A percentile compares a stretch with the other conserved stretches of the same genome.
These are phyloP conservation scores for Circinella umbellata DNA, from an alignment of 371 early-diverging fungal genomes.

Conservation along the genomic window DNA sequence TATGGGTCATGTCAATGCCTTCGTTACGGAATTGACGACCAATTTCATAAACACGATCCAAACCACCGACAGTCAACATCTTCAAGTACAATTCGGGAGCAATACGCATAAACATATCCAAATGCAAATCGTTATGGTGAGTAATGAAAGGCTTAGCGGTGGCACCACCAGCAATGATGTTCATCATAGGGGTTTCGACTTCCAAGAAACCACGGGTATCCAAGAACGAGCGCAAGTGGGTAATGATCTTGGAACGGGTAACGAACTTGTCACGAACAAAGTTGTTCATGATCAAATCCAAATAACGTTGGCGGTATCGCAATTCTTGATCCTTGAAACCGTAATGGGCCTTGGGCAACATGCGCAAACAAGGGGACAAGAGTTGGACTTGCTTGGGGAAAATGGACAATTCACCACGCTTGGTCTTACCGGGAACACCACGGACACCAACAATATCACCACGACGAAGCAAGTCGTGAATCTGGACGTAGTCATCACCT, in stretches of 20 bases:
- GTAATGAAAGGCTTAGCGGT: conserved; percentile 99
- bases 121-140: conserved; percentile 99
- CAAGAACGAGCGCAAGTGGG: conserved; percentile 94
- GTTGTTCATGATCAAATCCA: conserved; percentile 99
- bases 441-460: conserved; percentile 99
- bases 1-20: conserved; percentile 99
- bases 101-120: conserved; percentile 99
- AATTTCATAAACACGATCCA: conserved; percentile 99
- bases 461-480: conserved; percentile 87
- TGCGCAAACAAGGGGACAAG: conserved; percentile 96
- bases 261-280: conserved; percentile 94
- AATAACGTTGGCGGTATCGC: conserved; percentile 98
- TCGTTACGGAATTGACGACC: conserved; percentile 99
- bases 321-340: conserved; percentile 97
- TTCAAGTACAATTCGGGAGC: conserved; percentile 99
- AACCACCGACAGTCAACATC: conserved; percentile 97
- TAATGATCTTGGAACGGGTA: conserved; percentile 91
- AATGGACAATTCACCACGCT: conserved; percentile 97
- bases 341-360: conserved; percentile 96
- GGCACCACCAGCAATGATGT: conserved; percentile 99
- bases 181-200: conserved; percentile 99
- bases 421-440: conserved; percentile 94
- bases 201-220: conserved; percentile 97
- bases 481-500: conserved; percentile 76
- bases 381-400: conserved; percentile 88